Evolutionary conservation across 2,329 filamentous ascomycete species (phyloP).

Genomic region (Colletotrichum aenigma): DNA sequence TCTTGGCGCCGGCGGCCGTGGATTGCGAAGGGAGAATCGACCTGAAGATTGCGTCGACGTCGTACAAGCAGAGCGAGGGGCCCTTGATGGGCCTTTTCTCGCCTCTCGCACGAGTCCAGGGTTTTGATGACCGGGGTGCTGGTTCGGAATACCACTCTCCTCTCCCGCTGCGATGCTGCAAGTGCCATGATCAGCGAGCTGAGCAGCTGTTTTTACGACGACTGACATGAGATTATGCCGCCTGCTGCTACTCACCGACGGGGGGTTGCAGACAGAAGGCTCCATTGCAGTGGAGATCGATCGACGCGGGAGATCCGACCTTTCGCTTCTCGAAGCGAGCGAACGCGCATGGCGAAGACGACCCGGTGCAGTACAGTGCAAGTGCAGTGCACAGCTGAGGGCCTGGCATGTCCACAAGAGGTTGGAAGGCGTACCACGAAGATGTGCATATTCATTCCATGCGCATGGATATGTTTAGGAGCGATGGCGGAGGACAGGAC

Average conservation of each 20-base stretch:
- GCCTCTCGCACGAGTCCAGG: neutral
- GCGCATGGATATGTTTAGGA: neutral
- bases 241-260: constrained; percentile 1
- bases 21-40: neutral
- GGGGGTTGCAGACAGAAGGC: neutral
- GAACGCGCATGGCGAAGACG: neutral
- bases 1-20: neutral
- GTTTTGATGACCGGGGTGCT: neutral
- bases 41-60: neutral
- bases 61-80: neutral
- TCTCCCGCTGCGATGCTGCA: neutral
- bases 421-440: neutral
- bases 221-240: neutral
- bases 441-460: neutral
- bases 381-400: neutral
- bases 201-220: neutral
- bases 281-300: neutral
- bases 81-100: neutral
- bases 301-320: neutral
- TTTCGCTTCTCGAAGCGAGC: neutral
- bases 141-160: neutral
- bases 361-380: neutral
- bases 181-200: neutral
- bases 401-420: neutral
- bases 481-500: neutral